These are phyloP conservation scores for Kwoniella europaea DNA, from an alignment of 768 basidiomycete species.

Conservation along the genomic window DNA sequence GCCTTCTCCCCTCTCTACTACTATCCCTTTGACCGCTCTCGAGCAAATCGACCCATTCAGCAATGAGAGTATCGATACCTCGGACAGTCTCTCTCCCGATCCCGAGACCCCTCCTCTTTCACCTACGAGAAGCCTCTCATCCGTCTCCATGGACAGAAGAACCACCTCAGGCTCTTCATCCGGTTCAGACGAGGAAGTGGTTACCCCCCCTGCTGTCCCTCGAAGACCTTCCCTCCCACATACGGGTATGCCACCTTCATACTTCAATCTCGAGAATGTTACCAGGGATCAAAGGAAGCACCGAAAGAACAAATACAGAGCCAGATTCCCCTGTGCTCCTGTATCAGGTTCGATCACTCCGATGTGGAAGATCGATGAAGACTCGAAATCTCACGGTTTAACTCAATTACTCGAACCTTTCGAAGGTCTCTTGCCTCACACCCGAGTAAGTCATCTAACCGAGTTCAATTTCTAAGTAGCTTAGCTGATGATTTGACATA, in stretches of 20 bases:
- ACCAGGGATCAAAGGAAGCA: conserved; percentile 19
- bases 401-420: conserved; percentile 27
- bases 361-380: conserved; percentile 34
- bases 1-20: conserved; percentile 16
- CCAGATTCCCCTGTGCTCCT: conserved; percentile 73
- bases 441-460: conserved; percentile 8
- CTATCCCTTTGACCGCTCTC: conserved; percentile 8
- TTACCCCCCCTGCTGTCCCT: conserved; percentile 20
- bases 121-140: conserved; percentile 16
- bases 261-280: conserved; percentile 20
- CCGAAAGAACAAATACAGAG: conserved; percentile 32
- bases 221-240: conserved; percentile 21
- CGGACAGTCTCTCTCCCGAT: conserved; percentile 19
- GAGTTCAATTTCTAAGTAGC: not conserved
- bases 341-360: conserved; percentile 30
- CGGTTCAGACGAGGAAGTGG: conserved; percentile 56
- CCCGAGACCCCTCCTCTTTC: conserved; percentile 26
- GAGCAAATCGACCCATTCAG: conserved; percentile 22
- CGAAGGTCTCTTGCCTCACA: conserved; percentile 16
- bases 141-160: conserved; percentile 19
- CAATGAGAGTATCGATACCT: conserved; percentile 4
- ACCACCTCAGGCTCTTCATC: conserved; percentile 21
- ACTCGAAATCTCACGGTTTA: conserved; percentile 13
- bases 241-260: conserved; percentile 19
- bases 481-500: not conserved